Evolutionary conservation across 257 asterid genomes (phyloP), one percentile per base, ranked within the genome.

Genomic region (Solanum ahanhuiri): DNA sequence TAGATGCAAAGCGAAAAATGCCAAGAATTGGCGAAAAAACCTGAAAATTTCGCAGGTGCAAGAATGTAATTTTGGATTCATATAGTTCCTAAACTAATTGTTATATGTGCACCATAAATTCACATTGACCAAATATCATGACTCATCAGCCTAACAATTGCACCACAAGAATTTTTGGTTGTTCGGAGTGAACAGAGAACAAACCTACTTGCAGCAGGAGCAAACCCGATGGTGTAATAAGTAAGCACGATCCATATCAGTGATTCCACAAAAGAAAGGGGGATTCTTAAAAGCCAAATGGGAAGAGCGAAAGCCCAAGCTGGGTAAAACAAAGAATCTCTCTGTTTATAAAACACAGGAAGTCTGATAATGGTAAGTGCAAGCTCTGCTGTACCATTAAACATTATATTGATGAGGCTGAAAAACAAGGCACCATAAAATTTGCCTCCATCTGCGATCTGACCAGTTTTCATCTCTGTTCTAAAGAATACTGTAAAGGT

Each of bases 251-350:
- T 88, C 99, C 99, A 96, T 87, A 96, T 96, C 76, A 92, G 87
- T 14, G 99, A 96, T 87, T 96, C 99, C 93, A 93, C 85, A 22
- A 94, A 73, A 31, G 99, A 96, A 84, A 95, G 94, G 12, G 99
- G 99, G 86, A 96, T 92, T 87, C 93, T 89, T 37, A 94, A 91
- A 87, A 96, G 91, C 98, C 98, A 96, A 88, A 96, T 96, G 7
- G 99, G 99, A 51, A 96, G 87, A 23, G 98, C 94, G 84, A 96
- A 95, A 9, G 99, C 99, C 99, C 99, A 95, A 73, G 98, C 96
- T 12, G 98, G 99, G 91, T 86, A 96, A 90, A 95, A 94, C 57
- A 94, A 90, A 84, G 95, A 94, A 83, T 94, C 98, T 87, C 98
- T 91, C 85, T 96, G 99, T 89, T 94, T 95, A 77, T 93, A 96